Evolutionary conservation across 208 protist genomes (phyloP), one percentile per base, ranked within the genome.

Genomic region (Crithidia bombi): DNA sequence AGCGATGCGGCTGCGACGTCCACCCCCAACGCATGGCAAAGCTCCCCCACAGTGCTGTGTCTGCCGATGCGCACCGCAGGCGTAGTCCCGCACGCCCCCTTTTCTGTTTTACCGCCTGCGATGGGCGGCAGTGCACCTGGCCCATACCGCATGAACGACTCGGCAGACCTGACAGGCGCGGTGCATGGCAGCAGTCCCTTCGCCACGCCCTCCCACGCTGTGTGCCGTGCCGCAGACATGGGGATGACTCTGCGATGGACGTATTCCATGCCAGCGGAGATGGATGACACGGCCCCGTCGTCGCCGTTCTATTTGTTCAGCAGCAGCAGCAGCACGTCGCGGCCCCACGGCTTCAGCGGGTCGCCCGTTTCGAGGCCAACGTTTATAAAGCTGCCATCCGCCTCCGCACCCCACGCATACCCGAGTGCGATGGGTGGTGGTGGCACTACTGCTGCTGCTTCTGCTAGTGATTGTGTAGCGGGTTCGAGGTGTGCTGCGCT

Each of bases 321-420:
- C 26, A 54, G 52, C 35, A 43, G 41, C 10, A 39, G 38, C 26
- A 54, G 52, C 35, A 43, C 32, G 14, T 23, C 33, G 35, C 69
- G 56, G 33, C 32, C 47, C 23, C 17, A 26, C 2, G 38, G 21
- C 25, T 52, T 44, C 54, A 32, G 15, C 61, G 64, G 52, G 21
- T 43, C 61, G 3, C 26, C 41, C 21, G 21, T 41, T 1, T 39
- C 41, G 1, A 3, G 59, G 1, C 32, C 44, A 2, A 39, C 59
- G 0, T 65, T 52, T 17, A 46, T 55, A n/a, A n/a, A n/a, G 59
- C 59, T 65, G n/a, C 59, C 59, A 10, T 4, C 59, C 0, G 52
- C 44, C 26, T 55, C 59, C 25, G 44, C 44, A 0, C 26, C 32
- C 30, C 32, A 6, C 17, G 58, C 36, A 25, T 15, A 2, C 5